A percentile compares a stretch with the other conserved stretches of the same genome.
Evolutionary conservation across 2,329 filamentous ascomycete species (phyloP).

Genomic region (Myrmaecium sp.): DNA sequence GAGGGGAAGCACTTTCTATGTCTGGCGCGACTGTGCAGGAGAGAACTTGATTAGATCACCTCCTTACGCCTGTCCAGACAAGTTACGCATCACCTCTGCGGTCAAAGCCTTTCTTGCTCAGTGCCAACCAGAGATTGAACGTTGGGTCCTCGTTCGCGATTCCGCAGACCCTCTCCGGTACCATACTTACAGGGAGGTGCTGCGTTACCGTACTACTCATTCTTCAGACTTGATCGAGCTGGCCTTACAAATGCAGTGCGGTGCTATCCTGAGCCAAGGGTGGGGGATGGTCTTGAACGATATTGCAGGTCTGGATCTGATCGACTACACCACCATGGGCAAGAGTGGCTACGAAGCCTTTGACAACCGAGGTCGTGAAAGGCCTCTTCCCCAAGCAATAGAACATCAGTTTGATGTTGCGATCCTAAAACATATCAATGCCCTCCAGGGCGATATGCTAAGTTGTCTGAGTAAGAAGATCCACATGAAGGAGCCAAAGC

Average conservation of each 20-base stretch:
- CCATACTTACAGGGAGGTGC: constrained; percentile 16
- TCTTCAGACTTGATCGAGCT: constrained; percentile 9
- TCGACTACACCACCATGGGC: constrained; percentile 15
- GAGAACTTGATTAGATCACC: constrained; percentile 13
- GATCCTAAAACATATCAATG: constrained; percentile 15
- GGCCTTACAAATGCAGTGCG: constrained; percentile 16
- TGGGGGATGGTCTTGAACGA: constrained; percentile 18
- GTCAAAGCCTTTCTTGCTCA: constrained; percentile 14
- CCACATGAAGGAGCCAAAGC: constrained; percentile 17
- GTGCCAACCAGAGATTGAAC: constrained; percentile 13
- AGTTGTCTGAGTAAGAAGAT: constrained; percentile 14
- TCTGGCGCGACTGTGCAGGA: constrained; percentile 14
- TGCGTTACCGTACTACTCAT: constrained; percentile 10
- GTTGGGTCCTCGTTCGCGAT: constrained; percentile 15
- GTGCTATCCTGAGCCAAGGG: constrained; percentile 19
- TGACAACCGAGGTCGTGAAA: constrained; percentile 15
- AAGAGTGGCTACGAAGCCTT: constrained; percentile 18
- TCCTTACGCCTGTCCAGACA: constrained; percentile 19
- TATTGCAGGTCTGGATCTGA: constrained; percentile 16
- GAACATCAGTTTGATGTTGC: constrained; percentile 21
- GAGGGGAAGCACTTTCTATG: constrained; percentile 13
- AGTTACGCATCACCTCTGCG: constrained; percentile 10
- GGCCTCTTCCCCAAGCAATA: constrained; percentile 18
- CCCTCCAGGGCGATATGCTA: constrained; percentile 13
- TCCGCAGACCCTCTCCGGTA: constrained; percentile 13